Evolutionary conservation across 2,329 filamentous ascomycete species (phyloP), one percentile per base, ranked within the genome.

Genomic region (Phialocephala subalpina): DNA sequence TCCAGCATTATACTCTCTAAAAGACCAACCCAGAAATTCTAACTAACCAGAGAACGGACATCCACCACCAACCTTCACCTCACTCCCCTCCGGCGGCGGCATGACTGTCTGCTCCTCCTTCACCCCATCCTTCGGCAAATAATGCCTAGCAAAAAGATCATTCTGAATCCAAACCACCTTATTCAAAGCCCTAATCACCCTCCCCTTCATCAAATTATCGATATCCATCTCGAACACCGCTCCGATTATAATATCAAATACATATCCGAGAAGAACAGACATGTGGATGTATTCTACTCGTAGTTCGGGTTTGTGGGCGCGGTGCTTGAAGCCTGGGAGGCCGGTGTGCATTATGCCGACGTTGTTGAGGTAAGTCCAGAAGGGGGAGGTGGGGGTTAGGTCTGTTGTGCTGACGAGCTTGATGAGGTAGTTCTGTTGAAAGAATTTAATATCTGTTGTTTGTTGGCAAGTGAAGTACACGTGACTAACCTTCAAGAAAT

Each of bases 111-210:
- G 62, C 11, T 8, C 63, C 4, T 36, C 52, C 35, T 47, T 64
- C 35, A 61, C 65, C n/a, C 61, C 63, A 40, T 25, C 47, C 45
- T 62, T 63, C 29, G 22, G 38, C 35, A 76, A 66, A 67, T 93
- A 92, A 90, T 91, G 94, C 77, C 91, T 92, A n/a, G 92, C 90
- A 77, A 95, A 92, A 35, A 95, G 83, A 77, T 95, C 92, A 75
- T 95, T 95, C 78, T 95, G 92, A 71, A 95, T 94, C 92, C 92
- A 95, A 70, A 95, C 90, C 29, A 95, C 89, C 77, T 96, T 95
- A 68, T 88, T 88, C 25, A 95, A 82, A 0, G 92, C 92, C 76
- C 90, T 92, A 56, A 94, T 84, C 4, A 95, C 84, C 25, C 87
- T 89, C 20, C 91, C 89, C 80, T 94, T 94, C 78, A 86, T 86